Conservation (phyloP, 805 yeast genomes). For the Ogataea polymorpha region DNA sequence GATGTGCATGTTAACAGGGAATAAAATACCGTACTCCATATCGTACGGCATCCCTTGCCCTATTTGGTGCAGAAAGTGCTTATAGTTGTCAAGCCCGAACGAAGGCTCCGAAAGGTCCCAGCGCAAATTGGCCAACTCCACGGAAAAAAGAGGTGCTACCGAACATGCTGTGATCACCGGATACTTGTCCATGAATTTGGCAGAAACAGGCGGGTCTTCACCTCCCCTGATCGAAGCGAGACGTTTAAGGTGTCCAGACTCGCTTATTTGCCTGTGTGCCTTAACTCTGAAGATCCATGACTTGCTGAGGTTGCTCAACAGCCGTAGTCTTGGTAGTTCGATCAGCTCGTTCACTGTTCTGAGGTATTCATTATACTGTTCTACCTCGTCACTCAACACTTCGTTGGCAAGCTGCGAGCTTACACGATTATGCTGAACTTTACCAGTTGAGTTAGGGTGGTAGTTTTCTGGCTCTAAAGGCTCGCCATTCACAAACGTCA, state of each 20-base stretch:
- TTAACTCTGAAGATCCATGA: conserved; percentile 31
- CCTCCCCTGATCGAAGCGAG: conserved; percentile 13
- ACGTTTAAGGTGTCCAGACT: conserved; percentile 3
- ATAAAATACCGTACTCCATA: conserved; percentile 49
- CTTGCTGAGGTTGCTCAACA: conserved; percentile 28
- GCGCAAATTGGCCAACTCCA: conserved; percentile 47
- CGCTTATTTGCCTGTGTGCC: conserved; percentile 6
- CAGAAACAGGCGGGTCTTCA: conserved; percentile 28
- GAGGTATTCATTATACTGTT: conserved; percentile 24
- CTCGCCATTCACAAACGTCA: conserved; percentile 22
- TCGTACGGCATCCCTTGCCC: conserved; percentile 55
- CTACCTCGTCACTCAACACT: conserved; percentile 15
- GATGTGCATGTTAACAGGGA: conserved; percentile 48
- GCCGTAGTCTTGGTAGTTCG: conserved; percentile 27
- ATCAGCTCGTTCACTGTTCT: conserved; percentile 22
- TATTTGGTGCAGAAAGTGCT: conserved; percentile 36
- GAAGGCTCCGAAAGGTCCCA: conserved; percentile 49
- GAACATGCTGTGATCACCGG: conserved; percentile 29
- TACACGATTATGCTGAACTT: not conserved
- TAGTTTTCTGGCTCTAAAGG: conserved; percentile 14
- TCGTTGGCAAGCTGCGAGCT: conserved; percentile 23
- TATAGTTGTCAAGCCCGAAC: conserved; percentile 49
- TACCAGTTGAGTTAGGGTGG: not conserved
- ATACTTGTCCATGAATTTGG: conserved; percentile 25
- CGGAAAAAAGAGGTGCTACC: conserved; percentile 52